Evolutionary conservation across 129 eudicot species (phyloP), one percentile per base, ranked within the genome.

Genomic region (Logfia minima): DNA sequence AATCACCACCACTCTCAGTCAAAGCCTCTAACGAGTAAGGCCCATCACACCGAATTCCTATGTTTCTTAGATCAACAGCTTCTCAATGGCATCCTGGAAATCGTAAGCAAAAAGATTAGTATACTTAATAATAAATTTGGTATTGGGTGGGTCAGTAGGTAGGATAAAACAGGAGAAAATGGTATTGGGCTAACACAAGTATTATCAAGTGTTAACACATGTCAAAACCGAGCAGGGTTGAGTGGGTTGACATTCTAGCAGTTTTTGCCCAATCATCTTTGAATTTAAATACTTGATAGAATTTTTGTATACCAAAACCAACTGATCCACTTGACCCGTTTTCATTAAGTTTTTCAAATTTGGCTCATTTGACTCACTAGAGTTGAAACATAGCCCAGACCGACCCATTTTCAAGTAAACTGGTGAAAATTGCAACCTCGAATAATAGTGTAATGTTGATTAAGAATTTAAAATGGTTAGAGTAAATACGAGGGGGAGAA

Each of bases 81-180:
- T 92, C 92, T 92, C 97, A 51, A 92, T 92, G 17, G 97, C 97
- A 81, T 92, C 97, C 97, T 92, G 85, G 21, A 65, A 28, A 34
- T 21, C 13, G 71, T 0, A n/a, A 31, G 60, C 14, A n/a, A 16
- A 8, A 18, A 23, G 55, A 48, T 11, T 6, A 14, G 6, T 0
- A 13, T 48, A 14, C 18, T 3, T 48, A 14, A 11, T 45, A 45
- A 3, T 45, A 45, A 5, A 45, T 0, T 18, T 45, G 18, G 53
- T 1, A 45, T 3, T 14, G 17, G 53, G 18, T 17, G 1, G 18
- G 18, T 45, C 17, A 45, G 52, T 3, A 45, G 52, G 52, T 45
- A 3, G 52, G 18, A 5, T 45, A 4, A 1, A 26, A 13, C 53
- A 0, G 3, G 14, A 5, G 53, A 14, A 45, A 45, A 45, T 18